Percentiles rank a stretch among this genome's conserved stretches.
Conservation (phyloP, 768 basidiomycete species). For the Astraeus odoratus region DNA sequence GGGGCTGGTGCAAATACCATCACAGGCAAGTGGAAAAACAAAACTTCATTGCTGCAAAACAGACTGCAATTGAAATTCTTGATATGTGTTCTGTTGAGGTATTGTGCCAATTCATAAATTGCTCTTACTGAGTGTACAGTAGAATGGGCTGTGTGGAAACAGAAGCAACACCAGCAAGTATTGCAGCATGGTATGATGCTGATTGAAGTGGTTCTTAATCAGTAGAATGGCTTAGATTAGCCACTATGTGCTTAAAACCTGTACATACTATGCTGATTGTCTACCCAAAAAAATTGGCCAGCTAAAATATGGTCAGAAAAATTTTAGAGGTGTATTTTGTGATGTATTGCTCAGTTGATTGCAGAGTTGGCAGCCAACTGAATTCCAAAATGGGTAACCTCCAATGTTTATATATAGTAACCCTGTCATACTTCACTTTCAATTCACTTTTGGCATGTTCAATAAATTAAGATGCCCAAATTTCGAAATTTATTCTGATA, state of each 20-base stretch:
- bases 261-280: neutral
- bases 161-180: slow-evolving; percentile 26
- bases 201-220: slow-evolving; percentile 27
- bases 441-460: neutral
- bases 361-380: neutral
- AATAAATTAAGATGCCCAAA: neutral
- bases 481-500: neutral
- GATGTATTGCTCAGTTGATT: neutral
- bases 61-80: slow-evolving; percentile 18
- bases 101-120: slow-evolving; percentile 31
- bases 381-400: neutral
- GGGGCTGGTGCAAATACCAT: slow-evolving; percentile 31
- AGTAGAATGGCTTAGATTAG: too few relatives aligned
- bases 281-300: neutral
- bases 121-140: slow-evolving; percentile 28
- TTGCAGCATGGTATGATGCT: slow-evolving; percentile 25
- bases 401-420: neutral
- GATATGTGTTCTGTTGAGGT: slow-evolving; percentile 31
- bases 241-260: neutral
- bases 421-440: neutral
- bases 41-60: slow-evolving; percentile 27
- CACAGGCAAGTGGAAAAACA: slow-evolving; percentile 27
- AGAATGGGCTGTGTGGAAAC: slow-evolving; percentile 32
- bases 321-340: neutral
- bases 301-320: neutral